Conservation (phyloP, 1,139 yeast genomes). For the Yarrowia galli region DNA sequence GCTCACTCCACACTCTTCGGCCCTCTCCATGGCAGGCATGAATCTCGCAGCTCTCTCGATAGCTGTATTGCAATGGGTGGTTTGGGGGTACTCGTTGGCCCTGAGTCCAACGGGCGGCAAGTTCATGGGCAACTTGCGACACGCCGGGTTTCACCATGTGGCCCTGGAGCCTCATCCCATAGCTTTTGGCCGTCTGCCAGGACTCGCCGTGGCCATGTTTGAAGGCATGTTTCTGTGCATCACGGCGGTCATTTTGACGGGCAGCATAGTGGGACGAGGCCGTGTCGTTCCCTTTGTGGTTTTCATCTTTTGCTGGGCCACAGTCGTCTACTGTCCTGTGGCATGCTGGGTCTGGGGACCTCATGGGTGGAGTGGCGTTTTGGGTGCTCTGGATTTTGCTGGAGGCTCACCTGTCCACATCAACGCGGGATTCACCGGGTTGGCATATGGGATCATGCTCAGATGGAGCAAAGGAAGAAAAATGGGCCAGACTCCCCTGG, state of each 20-base stretch:
- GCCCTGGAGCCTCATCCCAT: slow-evolving; percentile 74
- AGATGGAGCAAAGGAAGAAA: slow-evolving; percentile 73
- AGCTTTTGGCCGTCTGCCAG: slow-evolving; percentile 72
- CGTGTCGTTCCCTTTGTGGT: slow-evolving; percentile 95
- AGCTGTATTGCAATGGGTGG: slow-evolving; percentile 91
- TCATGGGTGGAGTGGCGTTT: slow-evolving; percentile 80
- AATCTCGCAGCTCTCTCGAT: slow-evolving; percentile 64
- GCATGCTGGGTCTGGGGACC: slow-evolving; percentile 98
- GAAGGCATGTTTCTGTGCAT: slow-evolving; percentile 96
- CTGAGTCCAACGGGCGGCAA: slow-evolving; percentile 76
- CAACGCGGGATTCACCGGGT: slow-evolving; percentile 91
- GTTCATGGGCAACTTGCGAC: slow-evolving; percentile 79
- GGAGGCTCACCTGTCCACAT: slow-evolving; percentile 99
- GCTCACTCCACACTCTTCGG: slow-evolving; percentile 19
- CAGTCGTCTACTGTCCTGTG: slow-evolving; percentile 91
- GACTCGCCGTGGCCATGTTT: slow-evolving; percentile 83
- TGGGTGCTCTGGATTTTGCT: slow-evolving; percentile 93
- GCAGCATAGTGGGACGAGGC: slow-evolving; percentile 98
- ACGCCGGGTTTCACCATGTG: slow-evolving; percentile 79
- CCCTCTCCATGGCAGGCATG: slow-evolving; percentile 37
- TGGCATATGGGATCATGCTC: slow-evolving; percentile 86
- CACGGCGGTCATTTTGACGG: slow-evolving; percentile 91
- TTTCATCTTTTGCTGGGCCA: slow-evolving; percentile 89
- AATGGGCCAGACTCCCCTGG: slow-evolving; percentile 51
- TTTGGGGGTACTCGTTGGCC: slow-evolving; percentile 93